Evolutionary conservation across 176 grass and related monocot species (phyloP), one percentile per base, ranked within the genome.

Genomic region (Otatea glauca): DNA sequence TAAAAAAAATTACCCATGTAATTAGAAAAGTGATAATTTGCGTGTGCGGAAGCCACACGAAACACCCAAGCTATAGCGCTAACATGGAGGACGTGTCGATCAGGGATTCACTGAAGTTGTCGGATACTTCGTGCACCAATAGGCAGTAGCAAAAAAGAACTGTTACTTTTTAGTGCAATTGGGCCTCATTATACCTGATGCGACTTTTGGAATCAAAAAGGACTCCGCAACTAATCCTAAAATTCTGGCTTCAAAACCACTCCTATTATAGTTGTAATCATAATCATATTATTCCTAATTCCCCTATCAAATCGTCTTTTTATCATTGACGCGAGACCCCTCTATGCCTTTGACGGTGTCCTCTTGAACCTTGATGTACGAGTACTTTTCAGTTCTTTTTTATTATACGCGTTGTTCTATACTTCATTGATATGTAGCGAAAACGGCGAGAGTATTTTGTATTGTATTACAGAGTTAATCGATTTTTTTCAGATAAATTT

Each of bases 111-210:
- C 27, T 38, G 23, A 69, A 80, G 70, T 81, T 62, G 29, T 32
- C 15, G 17, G 27, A 66, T 89, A 88, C 60, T 88, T 58, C 16
- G 12, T 65, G 18, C 61, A 59, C 62, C 63, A 60, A 75, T 76
- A 20, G 55, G 63, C 47, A 37, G 9, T 20, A 75, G 3, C 24
- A 1, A 56, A 86, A 85, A 76, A 51, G 70, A 25, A 8, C 6
- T 20, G 41, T 27, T 37, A 47, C 55, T 12, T 29, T 29, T 29
- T 29, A 1, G 34, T 79, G 87, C 81, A 84, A 74, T 58, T 73
- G 56, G 80, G 37, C 17, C 13, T 88, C 56, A 29, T 76, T 87
- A 68, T 69, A 43, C 47, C n/a, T 49, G 58, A 81, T 69, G 85
- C 35, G 44, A 71, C 81, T 47, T 78, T 79, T 88, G 38, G 16